phyloP scores from a whole-genome alignment of 2,329 filamentous ascomycete species.

The Camillea tinctor region DNA sequence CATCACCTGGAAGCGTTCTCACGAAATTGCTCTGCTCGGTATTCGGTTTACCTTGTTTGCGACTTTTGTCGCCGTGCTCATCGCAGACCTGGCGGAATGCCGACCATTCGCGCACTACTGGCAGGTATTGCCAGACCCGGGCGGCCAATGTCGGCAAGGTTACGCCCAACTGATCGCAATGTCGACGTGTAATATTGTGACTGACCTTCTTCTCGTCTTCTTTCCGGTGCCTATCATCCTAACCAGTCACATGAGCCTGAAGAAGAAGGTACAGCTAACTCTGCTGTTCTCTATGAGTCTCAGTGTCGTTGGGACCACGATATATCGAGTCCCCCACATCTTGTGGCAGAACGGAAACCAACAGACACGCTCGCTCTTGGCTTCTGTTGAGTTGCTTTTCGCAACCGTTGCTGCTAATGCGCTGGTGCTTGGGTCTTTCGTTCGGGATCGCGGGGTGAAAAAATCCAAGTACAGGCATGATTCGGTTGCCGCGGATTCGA shows the following conservation, averaged over 20 bases:
- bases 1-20: slow-evolving; percentile 76
- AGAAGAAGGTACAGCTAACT: slow-evolving; percentile 76
- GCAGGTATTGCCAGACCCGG: slow-evolving; percentile 84
- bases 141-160: slow-evolving; percentile 79
- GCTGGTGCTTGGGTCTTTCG: slow-evolving; percentile 86
- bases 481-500: slow-evolving; percentile 60
- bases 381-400: slow-evolving; percentile 86
- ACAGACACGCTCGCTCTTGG: slow-evolving; percentile 83
- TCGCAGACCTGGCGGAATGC: slow-evolving; percentile 83
- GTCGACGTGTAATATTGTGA: slow-evolving; percentile 84
- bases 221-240: slow-evolving; percentile 91
- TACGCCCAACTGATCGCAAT: slow-evolving; percentile 86
- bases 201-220: slow-evolving; percentile 80
- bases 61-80: slow-evolving; percentile 79
- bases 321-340: slow-evolving; percentile 78
- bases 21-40: slow-evolving; percentile 66
- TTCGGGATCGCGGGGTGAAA: slow-evolving; percentile 86
- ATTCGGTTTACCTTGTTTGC: slow-evolving; percentile 73
- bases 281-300: slow-evolving; percentile 83
- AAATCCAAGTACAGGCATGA: slow-evolving; percentile 77
- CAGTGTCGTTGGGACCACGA: slow-evolving; percentile 73
- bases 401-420: slow-evolving; percentile 85
- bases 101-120: slow-evolving; percentile 72
- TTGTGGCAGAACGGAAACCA: slow-evolving; percentile 70
- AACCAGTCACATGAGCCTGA: slow-evolving; percentile 70